These are phyloP conservation scores for Picea mariana DNA, from an alignment of 83 land plant species.

Conservation along the genomic window DNA sequence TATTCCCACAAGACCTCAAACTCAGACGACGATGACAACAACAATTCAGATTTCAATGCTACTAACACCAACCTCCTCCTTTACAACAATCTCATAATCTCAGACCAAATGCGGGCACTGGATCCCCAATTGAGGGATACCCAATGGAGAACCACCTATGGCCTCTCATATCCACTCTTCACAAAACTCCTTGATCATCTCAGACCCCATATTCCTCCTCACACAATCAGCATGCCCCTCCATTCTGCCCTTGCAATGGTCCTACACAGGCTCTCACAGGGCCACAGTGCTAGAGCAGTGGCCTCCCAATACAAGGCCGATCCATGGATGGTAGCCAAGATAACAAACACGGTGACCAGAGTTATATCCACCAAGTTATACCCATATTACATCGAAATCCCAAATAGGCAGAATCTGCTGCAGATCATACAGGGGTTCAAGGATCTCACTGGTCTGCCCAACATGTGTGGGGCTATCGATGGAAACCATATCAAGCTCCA, in stretches of 20 bases:
- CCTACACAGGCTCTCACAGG: slow-evolving; percentile 65
- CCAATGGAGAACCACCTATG: slow-evolving; percentile 51
- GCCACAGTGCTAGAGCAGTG: slow-evolving; percentile 29
- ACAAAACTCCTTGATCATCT: slow-evolving; percentile 55
- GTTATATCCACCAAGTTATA: slow-evolving; percentile 61
- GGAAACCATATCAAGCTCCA: slow-evolving; percentile 41
- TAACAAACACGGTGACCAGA: slow-evolving; percentile 55
- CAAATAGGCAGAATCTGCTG: slow-evolving; percentile 33
- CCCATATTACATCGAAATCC: slow-evolving; percentile 50
- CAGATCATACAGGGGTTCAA: slow-evolving; percentile 43
- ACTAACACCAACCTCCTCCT: slow-evolving; percentile 25
- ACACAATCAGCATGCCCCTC: slow-evolving; percentile 44
- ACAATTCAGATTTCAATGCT: slow-evolving; percentile 22
- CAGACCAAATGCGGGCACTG: slow-evolving; percentile 48
- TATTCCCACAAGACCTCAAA: slow-evolving; percentile 18
- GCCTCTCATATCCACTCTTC: slow-evolving; percentile 62
- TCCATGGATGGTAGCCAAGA: slow-evolving; percentile 45
- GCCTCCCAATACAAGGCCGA: slow-evolving; percentile 39
- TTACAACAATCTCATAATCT: slow-evolving; percentile 38
- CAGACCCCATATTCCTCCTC: slow-evolving; percentile 26
- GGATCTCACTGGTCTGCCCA: slow-evolving; percentile 52
- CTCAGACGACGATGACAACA: slow-evolving; percentile 11
- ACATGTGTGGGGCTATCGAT: slow-evolving; percentile 67
- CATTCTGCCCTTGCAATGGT: slow-evolving; percentile 67
- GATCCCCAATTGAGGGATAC: slow-evolving; percentile 60